Base-by-base conservation (phyloP, 2,329 filamentous ascomycete species). In the Aspergillus melleus region DNA sequence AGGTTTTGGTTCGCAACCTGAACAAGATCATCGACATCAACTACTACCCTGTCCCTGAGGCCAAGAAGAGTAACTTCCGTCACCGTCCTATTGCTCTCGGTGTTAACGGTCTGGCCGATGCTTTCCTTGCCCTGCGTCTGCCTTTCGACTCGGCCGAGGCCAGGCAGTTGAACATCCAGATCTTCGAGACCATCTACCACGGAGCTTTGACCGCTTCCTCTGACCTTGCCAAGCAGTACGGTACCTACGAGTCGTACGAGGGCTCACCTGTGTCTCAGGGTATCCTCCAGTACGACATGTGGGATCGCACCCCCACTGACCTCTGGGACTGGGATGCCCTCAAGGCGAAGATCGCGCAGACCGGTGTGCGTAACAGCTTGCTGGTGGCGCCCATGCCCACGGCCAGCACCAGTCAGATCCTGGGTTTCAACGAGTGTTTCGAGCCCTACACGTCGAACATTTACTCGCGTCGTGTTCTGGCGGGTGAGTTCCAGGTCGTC, bases 401-500 rank as follows among this genome's bases (percentile, higher is more conserved):
- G 72, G 95, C 95, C 59, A 95, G 90, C 65, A 99, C 95, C 42
- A 96, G 92, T 61, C 95, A 99, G 82, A 99, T 99, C 75, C 84
- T 99, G 69, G 95, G 95, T 71, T 96, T 97, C 86, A 99, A 99
- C 77, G 95, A 99, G 81, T 99, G 95, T 84, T 99, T 99, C 76
- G 95, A 99, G 84, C 95, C 95, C 46, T 99, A 99, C 83, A 99
- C 95, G 4, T 98, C 94, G 70, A 99, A 99, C 85, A 99, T 99
- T 78, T 99, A 99, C 84, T 96, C 94, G 70, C 94, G 95, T 65
- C 94, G 95, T 84, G 95, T 99, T 58, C 84, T 99, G 70, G 95
- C 95, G 68, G 95, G 95, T 70, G 95, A 99, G 79, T 99, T 99
- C 88, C 95, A 99, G 81, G 92, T 99, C 57, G 95, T 99, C 77